Evolutionary conservation across 2,329 filamentous ascomycete species (phyloP), one percentile per base, ranked within the genome.

Genomic region (Botrytis porri): DNA sequence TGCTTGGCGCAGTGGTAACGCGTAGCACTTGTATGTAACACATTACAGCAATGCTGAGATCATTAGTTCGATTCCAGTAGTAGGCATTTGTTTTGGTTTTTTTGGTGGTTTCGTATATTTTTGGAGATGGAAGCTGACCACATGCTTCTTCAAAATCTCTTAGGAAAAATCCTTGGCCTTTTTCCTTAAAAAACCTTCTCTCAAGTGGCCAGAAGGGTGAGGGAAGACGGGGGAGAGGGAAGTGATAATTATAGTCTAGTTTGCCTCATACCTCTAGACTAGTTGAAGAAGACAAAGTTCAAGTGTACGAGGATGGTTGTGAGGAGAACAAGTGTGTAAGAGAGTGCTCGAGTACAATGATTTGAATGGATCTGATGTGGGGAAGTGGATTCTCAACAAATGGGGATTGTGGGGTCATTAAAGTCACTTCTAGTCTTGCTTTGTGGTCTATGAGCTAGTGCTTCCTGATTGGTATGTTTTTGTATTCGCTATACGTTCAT

Each of bases 11-110:
- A 41, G 48, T 67, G 65, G 65, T 67, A 67, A 67, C 64, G 45
- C 45, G 64, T 67, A 67, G 64, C 64, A 67, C 45, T 67, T 67
- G 64, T 67, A 67, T 22, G 32, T 37, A 10, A n/a, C 0, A 6
- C 1, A 20, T 9, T 29, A 22, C 16, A 32, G 64, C n/a, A 20
- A 67, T 67, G 65, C 65, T 57, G 10, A 67, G 48, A 67, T 67
- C 65, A 67, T 67, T 67, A 35, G 48, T 67, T 67, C 48, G 48
- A 67, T 67, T 67, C 48, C 65, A 67, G 65, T 41, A 57, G 65
- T 67, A 67, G 48, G 65, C 65, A 67, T n/a, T 0, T n/a, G 16
- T 2, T 4, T 67, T 16, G 4, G 12, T 18, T 39, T 61, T 32
- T 63, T n/a, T 32, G 39, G n/a, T 63, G 1, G 0, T 29, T 63